Evolutionary conservation across 208 protist genomes (phyloP).

Genomic region (Acanthamoeba sp.): DNA sequence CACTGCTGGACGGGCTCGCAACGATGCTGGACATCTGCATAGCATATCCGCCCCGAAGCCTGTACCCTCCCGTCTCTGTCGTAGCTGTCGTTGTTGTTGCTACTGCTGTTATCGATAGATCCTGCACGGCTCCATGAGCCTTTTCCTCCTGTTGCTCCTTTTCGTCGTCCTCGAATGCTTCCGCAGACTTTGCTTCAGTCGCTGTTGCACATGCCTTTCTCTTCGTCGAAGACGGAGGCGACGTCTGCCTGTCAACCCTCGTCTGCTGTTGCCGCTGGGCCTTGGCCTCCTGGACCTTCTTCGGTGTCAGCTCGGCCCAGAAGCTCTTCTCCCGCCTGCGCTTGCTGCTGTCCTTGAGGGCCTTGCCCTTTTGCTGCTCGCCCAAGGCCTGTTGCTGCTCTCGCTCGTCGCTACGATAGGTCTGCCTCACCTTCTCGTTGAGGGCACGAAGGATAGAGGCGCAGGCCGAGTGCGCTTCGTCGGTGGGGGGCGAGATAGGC

Average conservation of each 20-base stretch:
- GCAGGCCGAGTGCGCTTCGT: constrained; percentile 20
- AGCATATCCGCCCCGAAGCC: neutral
- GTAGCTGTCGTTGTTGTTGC: neutral
- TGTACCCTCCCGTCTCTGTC: neutral
- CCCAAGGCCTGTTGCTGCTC: neutral
- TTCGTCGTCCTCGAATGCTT: neutral
- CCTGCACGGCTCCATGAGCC: neutral
- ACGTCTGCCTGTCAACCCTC: neutral
- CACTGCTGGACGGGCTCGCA: neutral
- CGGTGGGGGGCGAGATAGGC: constrained; percentile 16
- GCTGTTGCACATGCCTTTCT: too few relatives aligned
- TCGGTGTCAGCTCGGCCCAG: constrained; percentile 21
- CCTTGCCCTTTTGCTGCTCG: neutral
- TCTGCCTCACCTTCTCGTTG: neutral
- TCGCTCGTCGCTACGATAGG: neutral
- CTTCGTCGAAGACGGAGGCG: neutral
- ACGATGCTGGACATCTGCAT: neutral
- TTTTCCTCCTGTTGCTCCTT: too few relatives aligned
- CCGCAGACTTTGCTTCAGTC: too few relatives aligned
- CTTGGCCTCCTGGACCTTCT: neutral
- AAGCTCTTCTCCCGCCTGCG: neutral
- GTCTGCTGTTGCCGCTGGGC: neutral
- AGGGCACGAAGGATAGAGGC: constrained; percentile 33
- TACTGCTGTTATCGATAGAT: neutral
- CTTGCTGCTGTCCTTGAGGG: neutral